Conservation (phyloP, 1,139 yeast species). For the Geotrichum reessii region DNA sequence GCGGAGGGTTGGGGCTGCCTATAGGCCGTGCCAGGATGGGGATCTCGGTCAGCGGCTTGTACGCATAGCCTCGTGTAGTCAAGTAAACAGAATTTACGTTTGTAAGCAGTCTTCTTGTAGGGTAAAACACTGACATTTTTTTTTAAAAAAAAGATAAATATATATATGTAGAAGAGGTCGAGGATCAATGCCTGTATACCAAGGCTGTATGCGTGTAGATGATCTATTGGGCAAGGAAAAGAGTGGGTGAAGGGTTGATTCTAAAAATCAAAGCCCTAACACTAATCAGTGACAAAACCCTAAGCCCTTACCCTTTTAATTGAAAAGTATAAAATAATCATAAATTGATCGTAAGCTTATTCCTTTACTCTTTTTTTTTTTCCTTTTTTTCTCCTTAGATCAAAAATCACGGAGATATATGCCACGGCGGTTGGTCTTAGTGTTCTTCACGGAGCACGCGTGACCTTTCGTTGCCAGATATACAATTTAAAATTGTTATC, state of each 20-base stretch:
- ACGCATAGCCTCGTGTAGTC: conserved; percentile 11
- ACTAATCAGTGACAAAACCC: conserved; percentile 2
- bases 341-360: not conserved
- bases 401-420: conserved; percentile 32
- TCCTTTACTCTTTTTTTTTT: conserved; percentile 15
- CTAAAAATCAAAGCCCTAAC: conserved; percentile 6
- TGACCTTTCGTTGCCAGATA: conserved; percentile 38
- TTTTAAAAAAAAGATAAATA: too few relatives aligned
- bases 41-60: conserved; percentile 27
- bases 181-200: too few relatives aligned
- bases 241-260: not conserved
- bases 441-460: conserved; percentile 9
- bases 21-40: conserved; percentile 42
- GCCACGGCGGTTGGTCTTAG: conserved; percentile 37
- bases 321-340: conserved; percentile 6
- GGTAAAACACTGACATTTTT: not conserved
- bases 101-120: not conserved
- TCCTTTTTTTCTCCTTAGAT: conserved; percentile 37
- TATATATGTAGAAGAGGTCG: too few relatives aligned
- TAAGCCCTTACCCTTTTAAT: conserved; percentile 12
- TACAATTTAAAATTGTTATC: conserved; percentile 23
- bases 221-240: not conserved
- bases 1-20: conserved; percentile 42
- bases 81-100: not conserved
- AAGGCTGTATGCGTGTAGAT: too few relatives aligned